A percentile compares a stretch with the other conserved stretches of the same genome.
phyloP scores from a whole-genome alignment of 352 stramenopile species.

The Phytopythium boreale region DNA sequence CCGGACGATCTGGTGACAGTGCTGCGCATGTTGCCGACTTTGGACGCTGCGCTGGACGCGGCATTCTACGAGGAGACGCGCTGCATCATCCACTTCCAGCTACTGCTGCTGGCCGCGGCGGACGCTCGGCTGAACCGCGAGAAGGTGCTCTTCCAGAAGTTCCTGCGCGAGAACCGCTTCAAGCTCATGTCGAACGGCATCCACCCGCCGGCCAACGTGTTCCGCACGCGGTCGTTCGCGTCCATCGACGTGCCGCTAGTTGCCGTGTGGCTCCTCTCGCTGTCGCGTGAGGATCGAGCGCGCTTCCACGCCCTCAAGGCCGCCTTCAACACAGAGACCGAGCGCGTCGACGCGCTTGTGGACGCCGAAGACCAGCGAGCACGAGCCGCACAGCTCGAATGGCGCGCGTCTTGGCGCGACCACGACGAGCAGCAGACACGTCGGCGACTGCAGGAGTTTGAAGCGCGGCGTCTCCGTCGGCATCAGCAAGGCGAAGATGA shows the following conservation, averaged over 20 bases:
- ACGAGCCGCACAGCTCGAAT: slow-evolving; percentile 36
- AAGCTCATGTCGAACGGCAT: slow-evolving; percentile 93
- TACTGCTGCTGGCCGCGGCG: slow-evolving; percentile 87
- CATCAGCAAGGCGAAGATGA: slow-evolving; percentile 57
- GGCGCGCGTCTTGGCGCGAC: slow-evolving; percentile 51
- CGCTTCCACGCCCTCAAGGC: slow-evolving; percentile 89
- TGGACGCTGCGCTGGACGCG: slow-evolving; percentile 71
- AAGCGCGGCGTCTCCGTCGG: slow-evolving; percentile 64
- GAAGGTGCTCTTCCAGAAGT: slow-evolving; percentile 93
- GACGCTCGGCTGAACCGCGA: slow-evolving; percentile 86
- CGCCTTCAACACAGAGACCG: slow-evolving; percentile 86
- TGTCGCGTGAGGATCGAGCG: slow-evolving; percentile 78
- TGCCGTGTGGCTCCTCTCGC: slow-evolving; percentile 86
- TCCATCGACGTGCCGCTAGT: slow-evolving; percentile 90
- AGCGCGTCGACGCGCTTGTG: slow-evolving; percentile 67
- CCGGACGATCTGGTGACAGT: slow-evolving; percentile 56
- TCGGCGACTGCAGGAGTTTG: slow-evolving; percentile 73
- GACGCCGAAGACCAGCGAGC: slow-evolving; percentile 70
- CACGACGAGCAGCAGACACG: slow-evolving; percentile 70
- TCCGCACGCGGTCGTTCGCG: slow-evolving; percentile 84
- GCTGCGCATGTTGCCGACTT: slow-evolving; percentile 55
- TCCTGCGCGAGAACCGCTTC: slow-evolving; percentile 92
- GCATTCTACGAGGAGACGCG: slow-evolving; percentile 89
- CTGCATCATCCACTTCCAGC: slow-evolving; percentile 89
- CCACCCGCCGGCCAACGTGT: slow-evolving; percentile 88